A percentile compares a stretch with the other conserved stretches of the same genome.
Evolutionary conservation across 768 basidiomycete species (phyloP).

Genomic region (Trametes cubensis): DNA sequence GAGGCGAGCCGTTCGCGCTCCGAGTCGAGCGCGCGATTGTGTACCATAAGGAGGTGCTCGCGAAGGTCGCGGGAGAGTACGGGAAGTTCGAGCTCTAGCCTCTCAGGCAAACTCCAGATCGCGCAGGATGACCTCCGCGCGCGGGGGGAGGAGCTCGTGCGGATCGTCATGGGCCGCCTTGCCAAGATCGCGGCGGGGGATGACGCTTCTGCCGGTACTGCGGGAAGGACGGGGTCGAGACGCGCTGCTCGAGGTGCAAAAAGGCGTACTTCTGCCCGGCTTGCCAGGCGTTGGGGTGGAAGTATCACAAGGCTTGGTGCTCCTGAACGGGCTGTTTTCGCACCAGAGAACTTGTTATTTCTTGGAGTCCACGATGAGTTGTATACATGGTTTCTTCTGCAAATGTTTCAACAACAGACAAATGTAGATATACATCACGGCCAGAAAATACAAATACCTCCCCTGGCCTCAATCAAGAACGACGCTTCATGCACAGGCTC

Average conservation of each 20-base stretch:
- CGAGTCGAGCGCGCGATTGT: conserved; percentile 24
- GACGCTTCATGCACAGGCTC: no score
- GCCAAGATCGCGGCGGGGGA: conserved; percentile 18
- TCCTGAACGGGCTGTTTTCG: neutral
- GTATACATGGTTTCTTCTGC: no score
- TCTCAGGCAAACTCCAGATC: conserved; percentile 18
- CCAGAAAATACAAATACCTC: no score
- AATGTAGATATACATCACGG: no score
- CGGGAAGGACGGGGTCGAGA: conserved; percentile 25
- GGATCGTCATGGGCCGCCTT: conserved; percentile 21
- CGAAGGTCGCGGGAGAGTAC: conserved; percentile 19
- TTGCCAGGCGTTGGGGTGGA: conserved; percentile 26
- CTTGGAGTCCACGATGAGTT: neutral
- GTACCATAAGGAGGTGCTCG: conserved; percentile 25
- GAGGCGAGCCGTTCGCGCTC: conserved; percentile 28
- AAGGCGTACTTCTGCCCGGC: conserved; percentile 24
- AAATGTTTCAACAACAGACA: no score
- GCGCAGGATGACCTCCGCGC: conserved; percentile 11
- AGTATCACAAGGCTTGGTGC: conserved; percentile 29
- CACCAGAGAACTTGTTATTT: no score
- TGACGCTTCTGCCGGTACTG: conserved; percentile 30
- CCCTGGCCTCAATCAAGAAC: no score
- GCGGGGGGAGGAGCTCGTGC: conserved; percentile 17
- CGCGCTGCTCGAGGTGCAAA: conserved; percentile 29
- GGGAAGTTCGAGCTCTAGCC: conserved; percentile 10